Base-by-base conservation (phyloP, 2,329 filamentous ascomycete species). In the Aspergillus sergii region DNA sequence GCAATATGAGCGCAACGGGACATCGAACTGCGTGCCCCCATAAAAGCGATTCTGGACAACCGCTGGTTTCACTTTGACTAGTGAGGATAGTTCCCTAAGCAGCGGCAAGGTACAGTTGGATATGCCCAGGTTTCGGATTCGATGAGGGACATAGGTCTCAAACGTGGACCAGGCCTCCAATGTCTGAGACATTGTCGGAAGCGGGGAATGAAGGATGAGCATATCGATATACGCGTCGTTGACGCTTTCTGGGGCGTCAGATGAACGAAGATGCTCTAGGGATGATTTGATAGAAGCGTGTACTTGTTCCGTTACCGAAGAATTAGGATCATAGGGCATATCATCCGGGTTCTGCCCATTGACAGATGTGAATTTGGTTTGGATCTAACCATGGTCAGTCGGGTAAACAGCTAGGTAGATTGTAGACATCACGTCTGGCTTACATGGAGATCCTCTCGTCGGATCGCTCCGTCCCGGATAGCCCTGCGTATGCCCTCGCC, bases 41-140 rank as follows among this genome's bases (percentile, higher is more conserved):
- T 89, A 86, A 77, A 95, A 92, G 1, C 90, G 85, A 72, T 95
- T 94, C 78, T 95, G 92, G 6, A 94, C 88, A 1, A 93, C 84
- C 1, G 84, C 81, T 0, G 86, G 87, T 66, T 84, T 85, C 68
- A 87, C 72, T 0, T 69, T 77, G 4, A 81, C 79, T 21, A 78
- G 70, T 1, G 80, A 71, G 1, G 70, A 73, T 1, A 93, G 77
- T 5, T 78, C 76, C 58, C 83, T 74, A 0, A 95, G 81, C 1
- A 86, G 76, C 0, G 81, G 74, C 2, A 90, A 77, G n/a, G 82
- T 80, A n/a, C 86, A 85, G 75, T 95, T 95, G 59, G 90, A 93
- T 60, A 95, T 89, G 46, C 92, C 92, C 9, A 95, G 81, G 34
- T 86, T 82, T 46, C 87, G 87, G 66, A 94, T 87, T 50, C 75